These are phyloP conservation scores for Fraxinus dipetala DNA, from an alignment of 305 asterid genomes.

Conservation along the genomic window DNA sequence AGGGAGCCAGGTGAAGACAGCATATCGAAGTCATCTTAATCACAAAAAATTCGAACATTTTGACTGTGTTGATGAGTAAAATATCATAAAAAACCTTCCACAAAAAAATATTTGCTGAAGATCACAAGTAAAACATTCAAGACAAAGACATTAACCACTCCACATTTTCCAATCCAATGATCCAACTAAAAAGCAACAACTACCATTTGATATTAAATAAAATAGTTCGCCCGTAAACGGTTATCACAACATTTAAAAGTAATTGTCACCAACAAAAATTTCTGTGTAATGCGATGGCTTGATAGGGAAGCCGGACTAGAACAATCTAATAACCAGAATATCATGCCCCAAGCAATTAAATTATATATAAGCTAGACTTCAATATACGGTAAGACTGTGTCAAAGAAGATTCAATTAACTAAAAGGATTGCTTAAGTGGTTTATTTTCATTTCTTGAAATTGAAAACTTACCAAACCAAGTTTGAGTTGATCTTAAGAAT, in stretches of 20 bases:
- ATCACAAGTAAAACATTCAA: neutral
- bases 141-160: neutral
- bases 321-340: neutral
- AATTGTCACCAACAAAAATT: neutral
- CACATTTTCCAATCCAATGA: neutral
- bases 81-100: neutral
- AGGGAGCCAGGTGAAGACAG: neutral
- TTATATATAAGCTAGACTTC: neutral
- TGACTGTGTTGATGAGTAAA: neutral
- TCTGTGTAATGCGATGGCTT: neutral
- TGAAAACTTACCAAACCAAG: constrained; percentile 1
- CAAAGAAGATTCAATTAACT: neutral
- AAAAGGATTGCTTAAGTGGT: neutral
- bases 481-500: neutral
- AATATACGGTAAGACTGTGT: neutral
- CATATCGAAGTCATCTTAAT: neutral
- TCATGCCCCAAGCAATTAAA: neutral
- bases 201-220: neutral
- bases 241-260: neutral
- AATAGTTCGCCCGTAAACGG: neutral
- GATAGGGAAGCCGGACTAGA: constrained; percentile 3
- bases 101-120: neutral
- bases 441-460: neutral
- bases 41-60: neutral
- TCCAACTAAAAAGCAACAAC: neutral